Conservation (phyloP, 495 filamentous ascomycete species). For the Letharia lupina region DNA sequence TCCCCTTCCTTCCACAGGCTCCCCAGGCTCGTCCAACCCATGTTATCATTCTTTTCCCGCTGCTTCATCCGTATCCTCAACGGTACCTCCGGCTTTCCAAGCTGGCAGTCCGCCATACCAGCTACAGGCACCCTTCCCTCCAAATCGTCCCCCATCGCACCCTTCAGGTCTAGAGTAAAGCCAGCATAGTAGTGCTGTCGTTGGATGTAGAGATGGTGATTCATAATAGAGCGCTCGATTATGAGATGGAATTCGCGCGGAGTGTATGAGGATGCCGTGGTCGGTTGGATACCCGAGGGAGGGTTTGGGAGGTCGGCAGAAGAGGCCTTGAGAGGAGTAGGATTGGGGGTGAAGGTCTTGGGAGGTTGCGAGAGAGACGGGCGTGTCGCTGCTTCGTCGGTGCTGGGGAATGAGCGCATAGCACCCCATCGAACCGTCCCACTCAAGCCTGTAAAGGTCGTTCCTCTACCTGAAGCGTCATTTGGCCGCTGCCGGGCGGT, state of each 20-base stretch:
- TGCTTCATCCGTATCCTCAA: constrained; percentile 18
- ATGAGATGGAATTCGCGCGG: constrained; percentile 27
- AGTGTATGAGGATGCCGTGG: background rate
- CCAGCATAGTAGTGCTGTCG: constrained; percentile 33
- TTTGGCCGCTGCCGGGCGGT: background rate
- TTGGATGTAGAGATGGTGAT: constrained; percentile 34
- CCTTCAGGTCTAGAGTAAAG: constrained; percentile 24
- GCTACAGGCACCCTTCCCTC: constrained; percentile 22
- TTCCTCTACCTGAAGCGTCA: background rate
- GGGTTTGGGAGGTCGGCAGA: constrained; percentile 9
- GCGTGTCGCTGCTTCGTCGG: background rate
- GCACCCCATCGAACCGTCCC: background rate
- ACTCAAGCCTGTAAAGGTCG: background rate
- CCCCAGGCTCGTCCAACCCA: background rate
- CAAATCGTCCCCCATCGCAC: constrained; percentile 22
- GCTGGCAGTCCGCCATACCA: constrained; percentile 23
- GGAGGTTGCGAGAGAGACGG: background rate
- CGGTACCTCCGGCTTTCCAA: constrained; percentile 21
- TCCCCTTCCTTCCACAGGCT: constrained; percentile 8
- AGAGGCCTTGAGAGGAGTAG: constrained; percentile 12
- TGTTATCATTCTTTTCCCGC: constrained; percentile 2
- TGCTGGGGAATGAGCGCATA: background rate
- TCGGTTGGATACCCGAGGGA: background rate
- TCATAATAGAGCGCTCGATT: constrained; percentile 27
- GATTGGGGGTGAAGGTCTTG: constrained; percentile 5